Evolutionary conservation across 305 asterid species (phyloP), one percentile per base, ranked within the genome.

Genomic region (Fraxinus baroniana): DNA sequence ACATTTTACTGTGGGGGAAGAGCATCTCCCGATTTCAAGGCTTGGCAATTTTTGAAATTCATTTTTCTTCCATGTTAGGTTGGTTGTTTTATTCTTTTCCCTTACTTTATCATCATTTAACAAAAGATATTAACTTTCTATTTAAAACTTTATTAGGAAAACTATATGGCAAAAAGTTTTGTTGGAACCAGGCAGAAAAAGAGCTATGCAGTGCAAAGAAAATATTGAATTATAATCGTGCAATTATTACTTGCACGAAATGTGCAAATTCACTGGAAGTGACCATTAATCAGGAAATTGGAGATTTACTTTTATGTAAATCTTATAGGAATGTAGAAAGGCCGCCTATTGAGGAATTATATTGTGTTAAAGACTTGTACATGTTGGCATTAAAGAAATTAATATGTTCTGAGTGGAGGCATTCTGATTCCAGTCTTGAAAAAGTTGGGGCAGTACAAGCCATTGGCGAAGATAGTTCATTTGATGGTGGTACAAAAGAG

Each of bases 1-100:
- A 84, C 84, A 91, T 87, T 83, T 83, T 92, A 85, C 88, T 72
- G 68, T 93, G 97, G 97, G 98, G 99, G 64, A 91, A 92, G 84
- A 87, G 87, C 81, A 88, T 95, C 78, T 91, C 99, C 66, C 93
- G 83, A 75, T 88, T 82, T 84, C 94, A 89, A 74, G 82, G 90
- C 83, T 87, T 95, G 92, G 94, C 95, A 68, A 88, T 89, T 77
- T 91, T 92, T 86, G 87, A 91, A 87, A 83, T 89, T 86, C 85
- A 89, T 30, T 95, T 92, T 88, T 90, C 97, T 81, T 86, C 87
- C 49, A 79, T 84, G 82, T 83, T 95, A 86, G 97, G 99, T 94
- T 92, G 74, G 83, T 62, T 57, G 72, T 74, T 66, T 84, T 36
- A 20, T 73, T 15, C 30, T 52, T 41, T 78, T 55, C 68, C 39